phyloP scores from a whole-genome alignment of 441 rosid genomes.

The Melastoma candidum region DNA sequence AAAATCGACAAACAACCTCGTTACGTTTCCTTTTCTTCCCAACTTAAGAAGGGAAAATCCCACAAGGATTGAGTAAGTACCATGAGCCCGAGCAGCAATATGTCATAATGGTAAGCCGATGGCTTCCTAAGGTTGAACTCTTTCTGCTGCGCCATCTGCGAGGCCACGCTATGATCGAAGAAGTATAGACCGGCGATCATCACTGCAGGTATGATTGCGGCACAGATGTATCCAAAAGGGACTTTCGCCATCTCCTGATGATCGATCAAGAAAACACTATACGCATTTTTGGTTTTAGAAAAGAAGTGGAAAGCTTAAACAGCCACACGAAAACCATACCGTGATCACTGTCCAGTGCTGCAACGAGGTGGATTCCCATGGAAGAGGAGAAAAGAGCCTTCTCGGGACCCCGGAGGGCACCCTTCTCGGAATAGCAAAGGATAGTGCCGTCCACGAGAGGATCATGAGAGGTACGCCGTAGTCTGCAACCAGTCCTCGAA shows the following conservation, averaged over 20 bases:
- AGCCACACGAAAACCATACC: too few species aligned
- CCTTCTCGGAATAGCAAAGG: too few species aligned
- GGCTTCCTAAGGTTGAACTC: conserved; percentile 7
- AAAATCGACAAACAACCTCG: not conserved
- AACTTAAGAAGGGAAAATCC: not conserved
- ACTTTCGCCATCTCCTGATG: conserved; percentile 6
- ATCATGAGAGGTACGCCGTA: too few species aligned
- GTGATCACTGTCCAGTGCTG: too few species aligned
- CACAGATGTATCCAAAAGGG: conserved; percentile 1
- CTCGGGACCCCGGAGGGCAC: too few species aligned
- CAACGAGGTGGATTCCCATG: too few species aligned
- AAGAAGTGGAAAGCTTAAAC: too few species aligned
- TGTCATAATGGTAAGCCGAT: conserved; percentile 1
- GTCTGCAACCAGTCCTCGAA: too few species aligned
- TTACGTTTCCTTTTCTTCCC: not conserved
- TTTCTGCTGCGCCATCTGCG: conserved; percentile 8
- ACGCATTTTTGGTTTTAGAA: too few species aligned
- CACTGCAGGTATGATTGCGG: conserved; percentile 4
- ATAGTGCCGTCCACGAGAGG: too few species aligned
- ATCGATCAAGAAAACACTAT: not conserved
- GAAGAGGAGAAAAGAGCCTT: too few species aligned
- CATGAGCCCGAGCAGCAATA: conserved; percentile 5
- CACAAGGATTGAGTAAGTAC: not conserved
- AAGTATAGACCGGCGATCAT: conserved; percentile 7
- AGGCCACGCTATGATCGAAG: conserved; percentile 10